Percentiles rank a stretch among this genome's conserved stretches.
Evolutionary conservation across 108 stramenopile genomes (phyloP).

Genomic region (Pseudonitzschia multiseries): DNA sequence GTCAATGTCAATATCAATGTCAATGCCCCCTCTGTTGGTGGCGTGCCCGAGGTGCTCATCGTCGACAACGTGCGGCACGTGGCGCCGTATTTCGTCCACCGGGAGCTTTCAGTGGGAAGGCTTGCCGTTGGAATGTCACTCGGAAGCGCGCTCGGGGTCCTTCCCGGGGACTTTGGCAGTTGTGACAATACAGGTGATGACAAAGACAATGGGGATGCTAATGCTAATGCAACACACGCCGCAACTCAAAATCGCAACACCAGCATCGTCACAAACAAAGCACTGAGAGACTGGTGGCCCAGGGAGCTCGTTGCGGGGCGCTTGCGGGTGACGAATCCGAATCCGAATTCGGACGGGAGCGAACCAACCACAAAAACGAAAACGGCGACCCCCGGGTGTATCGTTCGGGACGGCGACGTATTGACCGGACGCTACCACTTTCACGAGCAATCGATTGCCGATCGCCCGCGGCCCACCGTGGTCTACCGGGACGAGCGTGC

Average conservation of each 20-base stretch:
- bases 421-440: constrained; percentile 7
- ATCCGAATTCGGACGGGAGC: background rate
- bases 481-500: constrained; percentile 6
- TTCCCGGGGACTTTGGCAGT: background rate
- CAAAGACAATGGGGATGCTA: no score
- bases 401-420: background rate
- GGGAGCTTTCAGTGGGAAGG: background rate
- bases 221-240: background rate
- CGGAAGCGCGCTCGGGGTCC: background rate
- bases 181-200: background rate
- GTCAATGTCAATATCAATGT: background rate
- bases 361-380: background rate
- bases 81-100: background rate
- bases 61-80: background rate
- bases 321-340: background rate
- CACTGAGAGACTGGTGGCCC: constrained; percentile 10
- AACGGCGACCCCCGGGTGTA: background rate
- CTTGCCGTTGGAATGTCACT: background rate
- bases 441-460: constrained; percentile 16
- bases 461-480: background rate
- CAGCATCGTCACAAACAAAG: constrained; percentile 3
- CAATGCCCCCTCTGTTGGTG: background rate
- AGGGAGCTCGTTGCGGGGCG: background rate
- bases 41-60: background rate
- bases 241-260: background rate